Percentiles rank a stretch among this genome's conserved stretches.
phyloP scores from a whole-genome alignment of 139 green algal species.

The Spirogloea muscicola region DNA sequence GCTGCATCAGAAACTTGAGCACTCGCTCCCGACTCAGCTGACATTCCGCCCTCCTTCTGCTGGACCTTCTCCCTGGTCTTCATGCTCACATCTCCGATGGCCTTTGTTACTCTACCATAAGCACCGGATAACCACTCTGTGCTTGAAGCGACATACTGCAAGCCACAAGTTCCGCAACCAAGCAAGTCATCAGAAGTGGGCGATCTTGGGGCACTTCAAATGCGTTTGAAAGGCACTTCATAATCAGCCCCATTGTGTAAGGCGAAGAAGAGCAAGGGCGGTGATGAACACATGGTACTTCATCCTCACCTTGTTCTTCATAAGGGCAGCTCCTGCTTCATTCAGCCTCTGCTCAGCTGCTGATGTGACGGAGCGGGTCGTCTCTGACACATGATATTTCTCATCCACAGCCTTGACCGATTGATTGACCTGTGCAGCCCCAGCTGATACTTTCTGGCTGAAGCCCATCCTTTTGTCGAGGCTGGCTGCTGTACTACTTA shows the following conservation, averaged over 20 bases:
- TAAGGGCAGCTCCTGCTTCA: constrained; percentile 15
- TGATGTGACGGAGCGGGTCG: constrained; percentile 1
- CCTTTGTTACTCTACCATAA: constrained; percentile 10
- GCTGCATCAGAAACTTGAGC: too few relatives aligned
- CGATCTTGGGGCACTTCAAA: too few relatives aligned
- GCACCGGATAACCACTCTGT: constrained; percentile 1
- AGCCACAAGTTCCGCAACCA: too few relatives aligned
- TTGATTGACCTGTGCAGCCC: constrained; percentile 6
- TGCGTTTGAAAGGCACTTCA: too few relatives aligned
- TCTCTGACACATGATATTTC: constrained; percentile 22
- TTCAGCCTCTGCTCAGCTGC: constrained; percentile 20
- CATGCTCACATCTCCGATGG: constrained; percentile 2
- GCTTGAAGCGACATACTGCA: neutral
- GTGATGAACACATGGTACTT: constrained; percentile 2
- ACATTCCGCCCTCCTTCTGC: neutral
- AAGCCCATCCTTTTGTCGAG: constrained; percentile 26
- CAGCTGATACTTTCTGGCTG: constrained; percentile 6
- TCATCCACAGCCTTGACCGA: constrained; percentile 24
- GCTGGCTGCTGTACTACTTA: neutral
- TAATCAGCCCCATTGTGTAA: too few relatives aligned
- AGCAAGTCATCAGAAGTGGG: too few relatives aligned
- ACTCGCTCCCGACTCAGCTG: too few relatives aligned
- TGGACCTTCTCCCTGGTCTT: constrained; percentile 18
- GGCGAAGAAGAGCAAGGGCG: too few relatives aligned
- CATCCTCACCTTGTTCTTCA: too few relatives aligned